phyloP scores from a whole-genome alignment of 768 basidiomycete species.

The Royoungia palumana region DNA sequence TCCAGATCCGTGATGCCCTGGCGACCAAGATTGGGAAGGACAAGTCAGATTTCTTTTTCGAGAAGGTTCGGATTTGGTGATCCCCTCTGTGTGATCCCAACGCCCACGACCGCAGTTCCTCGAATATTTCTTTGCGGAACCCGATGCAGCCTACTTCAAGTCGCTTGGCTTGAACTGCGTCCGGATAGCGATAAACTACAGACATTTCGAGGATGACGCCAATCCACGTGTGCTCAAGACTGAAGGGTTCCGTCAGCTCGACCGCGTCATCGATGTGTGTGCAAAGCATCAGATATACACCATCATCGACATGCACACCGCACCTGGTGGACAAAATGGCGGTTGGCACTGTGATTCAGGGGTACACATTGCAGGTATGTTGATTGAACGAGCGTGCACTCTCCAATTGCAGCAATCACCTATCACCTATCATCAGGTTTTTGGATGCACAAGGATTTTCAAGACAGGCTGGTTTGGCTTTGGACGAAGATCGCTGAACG shows the following conservation, averaged over 20 bases:
- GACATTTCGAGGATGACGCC: slow-evolving; percentile 76
- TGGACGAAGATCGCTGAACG: slow-evolving; percentile 75
- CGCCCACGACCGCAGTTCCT: slow-evolving; percentile 45
- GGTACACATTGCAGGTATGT: slow-evolving; percentile 48
- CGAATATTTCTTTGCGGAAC: slow-evolving; percentile 80
- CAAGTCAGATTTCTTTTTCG: slow-evolving; percentile 78
- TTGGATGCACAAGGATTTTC: slow-evolving; percentile 85
- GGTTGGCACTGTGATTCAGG: slow-evolving; percentile 84
- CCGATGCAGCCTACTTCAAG: slow-evolving; percentile 74
- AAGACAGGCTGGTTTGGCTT: slow-evolving; percentile 72
- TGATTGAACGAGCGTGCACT: too few species aligned
- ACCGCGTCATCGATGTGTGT: slow-evolving; percentile 72
- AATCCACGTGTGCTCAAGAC: slow-evolving; percentile 75
- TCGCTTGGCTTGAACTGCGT: slow-evolving; percentile 79
- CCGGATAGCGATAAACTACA: slow-evolving; percentile 74
- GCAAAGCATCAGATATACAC: slow-evolving; percentile 74
- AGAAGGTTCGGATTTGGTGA: slow-evolving; percentile 50
- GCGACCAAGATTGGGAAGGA: slow-evolving; percentile 58
- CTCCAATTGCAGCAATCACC: too few species aligned
- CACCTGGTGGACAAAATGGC: slow-evolving; percentile 69
- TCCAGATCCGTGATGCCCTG: slow-evolving; percentile 69
- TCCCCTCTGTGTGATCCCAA: too few species aligned
- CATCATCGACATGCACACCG: slow-evolving; percentile 77
- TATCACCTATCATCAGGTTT: slow-evolving; percentile 38
- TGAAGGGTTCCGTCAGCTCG: slow-evolving; percentile 77